Percentiles rank a stretch among this genome's conserved stretches.
Conservation (phyloP, 139 green algal species). For the Volvox africanus region DNA sequence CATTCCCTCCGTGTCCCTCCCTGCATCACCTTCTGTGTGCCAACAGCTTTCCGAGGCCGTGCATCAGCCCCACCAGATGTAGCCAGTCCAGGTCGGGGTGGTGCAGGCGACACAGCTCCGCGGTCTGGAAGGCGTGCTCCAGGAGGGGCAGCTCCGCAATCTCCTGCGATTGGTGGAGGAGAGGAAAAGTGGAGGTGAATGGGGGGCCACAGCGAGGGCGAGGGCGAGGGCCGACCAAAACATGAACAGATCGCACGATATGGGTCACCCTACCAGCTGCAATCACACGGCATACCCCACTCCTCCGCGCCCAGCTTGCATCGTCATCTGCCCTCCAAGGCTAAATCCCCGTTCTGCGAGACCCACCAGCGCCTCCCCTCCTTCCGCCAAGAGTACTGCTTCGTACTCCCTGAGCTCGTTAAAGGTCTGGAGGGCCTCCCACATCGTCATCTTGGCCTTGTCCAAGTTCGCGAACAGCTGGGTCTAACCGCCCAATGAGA, state of each 20-base stretch:
- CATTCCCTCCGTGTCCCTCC: not conserved
- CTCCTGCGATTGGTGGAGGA: conserved; percentile 31
- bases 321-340: not conserved
- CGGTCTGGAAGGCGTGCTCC: conserved; percentile 85
- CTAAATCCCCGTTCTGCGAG: not conserved
- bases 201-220: not conserved
- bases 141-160: conserved; percentile 76
- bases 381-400: conserved; percentile 64
- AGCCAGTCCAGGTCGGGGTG: conserved; percentile 88
- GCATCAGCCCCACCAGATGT: conserved; percentile 86
- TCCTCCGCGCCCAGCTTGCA: not conserved
- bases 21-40: conserved; percentile 76
- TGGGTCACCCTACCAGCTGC: too few species aligned
- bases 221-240: not conserved
- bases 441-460: conserved; percentile 75
- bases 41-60: conserved; percentile 89
- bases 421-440: conserved; percentile 81
- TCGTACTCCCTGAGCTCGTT: conserved; percentile 84
- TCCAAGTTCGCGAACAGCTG: conserved; percentile 69
- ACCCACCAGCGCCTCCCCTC: conserved; percentile 28
- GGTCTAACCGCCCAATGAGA: not conserved
- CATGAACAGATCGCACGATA: not conserved
- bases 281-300: too few species aligned
- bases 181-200: not conserved
- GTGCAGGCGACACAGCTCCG: conserved; percentile 79